Conservation (phyloP, 352 stramenopile genomes). For the Thalassiosira mediterranea region DNA sequence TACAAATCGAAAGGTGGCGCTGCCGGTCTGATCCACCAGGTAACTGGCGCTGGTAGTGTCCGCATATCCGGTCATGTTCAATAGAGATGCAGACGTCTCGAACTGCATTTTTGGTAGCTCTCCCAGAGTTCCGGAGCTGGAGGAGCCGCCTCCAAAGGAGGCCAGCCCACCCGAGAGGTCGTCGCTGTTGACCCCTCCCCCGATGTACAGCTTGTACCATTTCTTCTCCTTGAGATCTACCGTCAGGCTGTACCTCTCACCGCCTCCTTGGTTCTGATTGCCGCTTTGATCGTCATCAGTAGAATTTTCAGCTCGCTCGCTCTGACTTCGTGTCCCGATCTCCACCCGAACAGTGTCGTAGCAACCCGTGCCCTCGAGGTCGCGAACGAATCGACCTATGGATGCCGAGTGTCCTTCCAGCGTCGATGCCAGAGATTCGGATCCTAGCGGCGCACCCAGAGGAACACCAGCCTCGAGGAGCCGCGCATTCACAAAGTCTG, state of each 20-base stretch:
- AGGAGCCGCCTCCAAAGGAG: not conserved
- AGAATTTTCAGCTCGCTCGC: too few relatives aligned
- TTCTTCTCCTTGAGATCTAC: constrained; percentile 78
- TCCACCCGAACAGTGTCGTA: constrained; percentile 70
- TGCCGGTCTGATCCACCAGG: constrained; percentile 67
- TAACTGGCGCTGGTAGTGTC: constrained; percentile 66
- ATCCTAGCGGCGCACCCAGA: constrained; percentile 43
- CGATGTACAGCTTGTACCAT: constrained; percentile 79
- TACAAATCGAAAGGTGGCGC: constrained; percentile 44
- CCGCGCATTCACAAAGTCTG: constrained; percentile 67
- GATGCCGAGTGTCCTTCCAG: constrained; percentile 12
- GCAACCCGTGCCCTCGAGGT: constrained; percentile 65
- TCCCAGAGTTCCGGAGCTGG: not conserved
- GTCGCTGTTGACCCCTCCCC: constrained; percentile 73
- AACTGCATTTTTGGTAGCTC: constrained; percentile 77
- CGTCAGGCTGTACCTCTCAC: constrained; percentile 36
- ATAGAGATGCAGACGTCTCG: constrained; percentile 63
- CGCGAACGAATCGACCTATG: constrained; percentile 10
- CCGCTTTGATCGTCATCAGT: constrained; percentile 14
- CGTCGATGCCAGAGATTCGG: constrained; percentile 26
- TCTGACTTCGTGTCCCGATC: constrained; percentile 18
- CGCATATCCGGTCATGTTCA: constrained; percentile 68
- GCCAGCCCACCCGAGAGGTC: constrained; percentile 21
- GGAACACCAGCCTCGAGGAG: constrained; percentile 69
- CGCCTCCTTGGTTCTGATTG: not conserved